Evolutionary conservation across 345 rosid species (phyloP).

Genomic region (Brassica rapa): DNA sequence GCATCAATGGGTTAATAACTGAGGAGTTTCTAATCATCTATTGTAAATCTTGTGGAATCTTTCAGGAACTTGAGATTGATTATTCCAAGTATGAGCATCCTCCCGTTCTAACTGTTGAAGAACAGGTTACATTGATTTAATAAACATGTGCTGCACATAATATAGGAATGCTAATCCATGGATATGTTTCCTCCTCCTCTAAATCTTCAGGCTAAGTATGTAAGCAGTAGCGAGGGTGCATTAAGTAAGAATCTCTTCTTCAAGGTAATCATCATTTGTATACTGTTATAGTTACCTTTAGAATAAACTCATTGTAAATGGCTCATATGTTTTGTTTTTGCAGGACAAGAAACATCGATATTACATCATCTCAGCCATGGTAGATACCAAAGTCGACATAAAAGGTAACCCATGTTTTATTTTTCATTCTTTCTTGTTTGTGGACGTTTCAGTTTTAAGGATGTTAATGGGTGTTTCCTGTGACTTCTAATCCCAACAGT

Average conservation of each 20-base stretch:
- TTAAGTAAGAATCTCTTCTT: constrained; percentile 83
- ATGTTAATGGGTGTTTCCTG: constrained; percentile 42
- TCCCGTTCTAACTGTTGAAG: constrained; percentile 81
- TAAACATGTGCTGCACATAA: neutral
- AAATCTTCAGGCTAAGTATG: constrained; percentile 66
- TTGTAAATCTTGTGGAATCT: no score
- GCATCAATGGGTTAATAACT: no score
- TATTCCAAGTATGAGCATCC: constrained; percentile 79
- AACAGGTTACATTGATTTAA: constrained; percentile 53
- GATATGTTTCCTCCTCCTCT: neutral
- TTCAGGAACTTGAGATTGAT: constrained; percentile 56
- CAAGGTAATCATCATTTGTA: constrained; percentile 52
- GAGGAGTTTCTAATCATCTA: no score
- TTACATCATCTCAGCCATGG: constrained; percentile 76
- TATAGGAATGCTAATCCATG: neutral
- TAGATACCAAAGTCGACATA: constrained; percentile 76
- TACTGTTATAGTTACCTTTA: neutral
- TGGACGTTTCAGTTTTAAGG: no score
- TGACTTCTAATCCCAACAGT: constrained; percentile 57
- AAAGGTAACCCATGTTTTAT: constrained; percentile 52
- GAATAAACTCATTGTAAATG: no score
- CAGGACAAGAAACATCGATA: constrained; percentile 90
- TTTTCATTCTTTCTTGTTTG: no score
- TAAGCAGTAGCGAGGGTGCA: constrained; percentile 63
- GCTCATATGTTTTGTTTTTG: neutral